Percentiles rank a stretch among this genome's conserved stretches.
These are phyloP conservation scores for Penicillium subrubescens DNA, from an alignment of 495 filamentous ascomycete genomes.

Conservation along the genomic window DNA sequence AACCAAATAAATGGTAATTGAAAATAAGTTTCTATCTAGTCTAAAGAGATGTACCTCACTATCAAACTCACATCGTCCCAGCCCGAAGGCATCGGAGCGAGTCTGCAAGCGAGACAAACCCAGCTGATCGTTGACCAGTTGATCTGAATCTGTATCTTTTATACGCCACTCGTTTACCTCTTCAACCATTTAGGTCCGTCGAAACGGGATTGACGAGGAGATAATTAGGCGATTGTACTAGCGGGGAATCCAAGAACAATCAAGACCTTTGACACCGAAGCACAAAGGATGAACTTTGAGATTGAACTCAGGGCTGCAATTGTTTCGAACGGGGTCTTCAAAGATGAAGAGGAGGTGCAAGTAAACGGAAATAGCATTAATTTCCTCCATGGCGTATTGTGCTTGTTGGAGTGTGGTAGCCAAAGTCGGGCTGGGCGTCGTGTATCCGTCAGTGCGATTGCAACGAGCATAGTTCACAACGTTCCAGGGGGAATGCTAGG, in stretches of 20 bases:
- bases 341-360: no score
- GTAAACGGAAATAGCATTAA: no score
- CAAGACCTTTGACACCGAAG: neutral
- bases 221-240: slow-evolving; percentile 44
- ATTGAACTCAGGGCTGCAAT: neutral
- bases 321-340: neutral
- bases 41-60: slow-evolving; percentile 47
- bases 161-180: slow-evolving; percentile 56
- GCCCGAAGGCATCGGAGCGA: slow-evolving; percentile 42
- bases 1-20: neutral
- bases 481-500: neutral
- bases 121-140: slow-evolving; percentile 27
- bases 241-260: neutral
- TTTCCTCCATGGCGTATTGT: neutral
- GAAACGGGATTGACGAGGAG: slow-evolving; percentile 49
- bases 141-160: slow-evolving; percentile 32
- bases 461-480: neutral
- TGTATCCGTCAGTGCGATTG: neutral
- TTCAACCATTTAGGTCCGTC: slow-evolving; percentile 46
- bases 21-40: neutral
- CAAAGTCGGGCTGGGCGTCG: neutral
- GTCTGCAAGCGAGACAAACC: slow-evolving; percentile 55
- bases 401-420: neutral
- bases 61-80: slow-evolving; percentile 52
- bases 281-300: neutral